These are phyloP conservation scores for Cyberlindnera japonica DNA, from an alignment of 805 yeast species.

Conservation along the genomic window DNA sequence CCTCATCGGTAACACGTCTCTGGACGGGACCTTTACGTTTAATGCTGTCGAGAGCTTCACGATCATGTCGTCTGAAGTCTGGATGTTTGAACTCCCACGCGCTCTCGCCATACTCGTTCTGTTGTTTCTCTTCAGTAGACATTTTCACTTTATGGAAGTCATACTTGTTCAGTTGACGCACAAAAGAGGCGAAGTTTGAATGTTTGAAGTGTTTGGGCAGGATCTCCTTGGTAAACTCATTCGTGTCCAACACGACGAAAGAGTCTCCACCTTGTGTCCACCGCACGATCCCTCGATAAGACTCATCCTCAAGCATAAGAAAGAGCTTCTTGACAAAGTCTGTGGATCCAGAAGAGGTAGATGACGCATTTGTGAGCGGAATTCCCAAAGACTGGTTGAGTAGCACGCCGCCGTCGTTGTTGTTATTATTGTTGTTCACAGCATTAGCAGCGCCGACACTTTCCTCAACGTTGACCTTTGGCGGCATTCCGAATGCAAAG, in stretches of 20 bases:
- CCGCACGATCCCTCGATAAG: constrained; percentile 69
- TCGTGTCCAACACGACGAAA: constrained; percentile 85
- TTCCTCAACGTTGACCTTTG: constrained; percentile 16
- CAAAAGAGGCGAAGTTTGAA: constrained; percentile 91
- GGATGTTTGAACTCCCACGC: constrained; percentile 97
- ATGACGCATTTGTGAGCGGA: constrained; percentile 22
- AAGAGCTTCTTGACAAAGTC: constrained; percentile 78
- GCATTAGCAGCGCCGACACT: too few species aligned
- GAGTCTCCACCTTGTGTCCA: constrained; percentile 88
- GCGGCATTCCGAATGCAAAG: too few species aligned
- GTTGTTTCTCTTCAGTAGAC: constrained; percentile 55
- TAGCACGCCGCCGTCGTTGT: constrained; percentile 1
- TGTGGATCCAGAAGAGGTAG: constrained; percentile 47
- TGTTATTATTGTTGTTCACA: not conserved
- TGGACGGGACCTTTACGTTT: constrained; percentile 72
- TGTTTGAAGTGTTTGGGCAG: constrained; percentile 93
- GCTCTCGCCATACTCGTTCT: constrained; percentile 61
- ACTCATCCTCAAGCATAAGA: constrained; percentile 80
- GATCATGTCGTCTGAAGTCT: constrained; percentile 71
- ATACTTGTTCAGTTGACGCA: constrained; percentile 91
- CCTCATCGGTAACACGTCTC: constrained; percentile 36
- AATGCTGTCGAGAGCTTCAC: constrained; percentile 79
- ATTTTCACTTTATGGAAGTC: constrained; percentile 94
- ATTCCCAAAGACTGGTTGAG: constrained; percentile 23
- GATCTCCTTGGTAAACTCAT: constrained; percentile 83